Evolutionary conservation across 768 basidiomycete genomes (phyloP).

Genomic region (Psilocybe cyanescens): DNA sequence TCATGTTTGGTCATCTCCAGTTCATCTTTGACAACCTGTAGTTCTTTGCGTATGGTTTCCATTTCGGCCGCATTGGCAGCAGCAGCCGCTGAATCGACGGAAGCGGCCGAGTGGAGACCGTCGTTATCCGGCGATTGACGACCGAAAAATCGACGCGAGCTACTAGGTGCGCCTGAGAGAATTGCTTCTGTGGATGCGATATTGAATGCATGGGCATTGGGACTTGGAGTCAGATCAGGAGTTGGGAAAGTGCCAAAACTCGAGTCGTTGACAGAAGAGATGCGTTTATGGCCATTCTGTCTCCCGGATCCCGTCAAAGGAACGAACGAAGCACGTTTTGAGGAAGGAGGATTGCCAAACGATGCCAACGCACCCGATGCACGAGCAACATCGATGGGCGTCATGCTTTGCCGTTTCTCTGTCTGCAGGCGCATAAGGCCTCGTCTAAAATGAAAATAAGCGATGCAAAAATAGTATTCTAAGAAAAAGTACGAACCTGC

Average conservation of each 20-base stretch:
- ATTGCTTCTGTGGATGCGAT: constrained; percentile 36
- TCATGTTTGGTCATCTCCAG: constrained; percentile 70
- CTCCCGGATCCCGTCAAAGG: constrained; percentile 66
- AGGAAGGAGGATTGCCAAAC: constrained; percentile 50
- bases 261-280: constrained; percentile 77
- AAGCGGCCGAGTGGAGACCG: constrained; percentile 24
- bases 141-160: constrained; percentile 50
- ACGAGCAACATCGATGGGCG: constrained; percentile 59
- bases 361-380: constrained; percentile 38
- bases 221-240: constrained; percentile 37
- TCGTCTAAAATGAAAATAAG: constrained; percentile 48
- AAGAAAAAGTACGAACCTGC: constrained; percentile 55
- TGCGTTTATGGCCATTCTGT: constrained; percentile 61
- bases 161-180: constrained; percentile 22
- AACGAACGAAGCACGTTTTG: constrained; percentile 76
- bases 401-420: constrained; percentile 68
- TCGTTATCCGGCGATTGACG: constrained; percentile 47
- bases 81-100: constrained; percentile 5
- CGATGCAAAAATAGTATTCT: background rate
- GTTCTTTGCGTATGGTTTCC: constrained; percentile 63
- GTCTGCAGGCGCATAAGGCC: constrained; percentile 87
- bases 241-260: constrained; percentile 34
- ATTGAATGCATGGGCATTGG: constrained; percentile 34
- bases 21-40: constrained; percentile 57
- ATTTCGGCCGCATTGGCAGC: constrained; percentile 40